Evolutionary conservation across 768 basidiomycete species (phyloP), one percentile per base, ranked within the genome.

Genomic region (Suillus americanus): DNA sequence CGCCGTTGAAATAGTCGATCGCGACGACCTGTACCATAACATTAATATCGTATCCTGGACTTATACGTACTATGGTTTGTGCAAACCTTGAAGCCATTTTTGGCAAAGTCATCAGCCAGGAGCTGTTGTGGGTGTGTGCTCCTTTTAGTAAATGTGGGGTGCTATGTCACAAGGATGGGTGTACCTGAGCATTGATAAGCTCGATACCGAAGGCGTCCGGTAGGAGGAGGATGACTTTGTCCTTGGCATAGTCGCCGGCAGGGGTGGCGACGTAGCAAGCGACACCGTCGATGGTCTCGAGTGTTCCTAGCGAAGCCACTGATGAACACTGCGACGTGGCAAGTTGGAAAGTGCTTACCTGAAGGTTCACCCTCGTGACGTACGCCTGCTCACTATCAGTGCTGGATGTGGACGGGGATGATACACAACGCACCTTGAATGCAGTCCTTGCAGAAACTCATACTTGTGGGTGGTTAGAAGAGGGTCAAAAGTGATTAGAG

Each of bases 361-460:
- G 79, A 67, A 2, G 81, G 75, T 5, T 73, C 79, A 28, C 85
- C 85, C 61, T 85, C 81, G 68, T 85, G 83, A 65, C 77, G 80
- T 65, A 82, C 83, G 40, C 85, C 85, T 85, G 50, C 55, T 53
- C 37, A n/a, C 18, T 3, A 46, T 41, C 6, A 50, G 23, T 25
- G 9, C 8, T 33, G 30, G 5, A 46, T n/a, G 53, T 14, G n/a
- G 38, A 65, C 20, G 38, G 8, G 12, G 7, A 57, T 54, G 12
- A 37, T 62, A 37, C 30, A 37, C 20, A 45, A 63, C 76, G 45
- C 61, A 85, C 88, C 86, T 72, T 79, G 78, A 62, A 87, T 66
- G 62, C 88, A 89, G 68, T 88, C 72, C 64, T 80, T 75, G 75
- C 86, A 86, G 65, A 85, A 77, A 72, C 81, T 82, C 85, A 86